These are phyloP conservation scores for Fraxinus floribunda DNA, from an alignment of 305 asterid genomes.

Conservation along the genomic window DNA sequence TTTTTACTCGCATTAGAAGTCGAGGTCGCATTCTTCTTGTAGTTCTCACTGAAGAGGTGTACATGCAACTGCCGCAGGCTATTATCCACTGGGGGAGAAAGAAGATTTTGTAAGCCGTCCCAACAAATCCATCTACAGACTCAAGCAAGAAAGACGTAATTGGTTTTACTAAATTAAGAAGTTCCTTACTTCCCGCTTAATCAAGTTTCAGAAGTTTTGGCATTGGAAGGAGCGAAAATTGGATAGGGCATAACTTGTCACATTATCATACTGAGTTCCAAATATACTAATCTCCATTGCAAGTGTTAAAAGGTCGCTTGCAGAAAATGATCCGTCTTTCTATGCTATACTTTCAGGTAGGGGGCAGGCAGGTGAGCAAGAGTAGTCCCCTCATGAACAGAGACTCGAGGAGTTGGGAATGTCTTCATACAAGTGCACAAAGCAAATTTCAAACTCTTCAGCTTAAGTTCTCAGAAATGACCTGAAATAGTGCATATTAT, in stretches of 20 bases:
- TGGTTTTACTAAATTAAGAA: neutral
- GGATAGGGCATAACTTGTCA: neutral
- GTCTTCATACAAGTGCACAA: neutral
- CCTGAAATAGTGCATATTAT: conserved; percentile 36
- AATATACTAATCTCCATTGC: neutral
- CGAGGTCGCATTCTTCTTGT: neutral
- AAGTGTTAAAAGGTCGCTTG: neutral
- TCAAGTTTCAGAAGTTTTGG: neutral
- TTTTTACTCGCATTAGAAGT: neutral
- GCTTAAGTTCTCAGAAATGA: conserved; percentile 37
- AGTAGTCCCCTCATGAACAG: neutral
- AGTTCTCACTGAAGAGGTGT: neutral
- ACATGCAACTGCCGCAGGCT: neutral
- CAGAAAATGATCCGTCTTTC: neutral
- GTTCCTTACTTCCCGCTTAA: no score
- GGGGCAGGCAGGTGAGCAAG: neutral
- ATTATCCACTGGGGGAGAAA: neutral
- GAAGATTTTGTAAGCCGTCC: neutral
- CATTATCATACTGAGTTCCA: neutral
- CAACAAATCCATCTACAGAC: neutral
- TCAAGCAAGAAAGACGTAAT: neutral
- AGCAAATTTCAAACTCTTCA: conserved; percentile 20
- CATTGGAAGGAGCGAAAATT: neutral
- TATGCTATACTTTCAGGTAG: neutral
- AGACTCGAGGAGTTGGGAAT: neutral